phyloP scores from a whole-genome alignment of 192 early-diverging fungal genomes.

The Backusella westeae region DNA sequence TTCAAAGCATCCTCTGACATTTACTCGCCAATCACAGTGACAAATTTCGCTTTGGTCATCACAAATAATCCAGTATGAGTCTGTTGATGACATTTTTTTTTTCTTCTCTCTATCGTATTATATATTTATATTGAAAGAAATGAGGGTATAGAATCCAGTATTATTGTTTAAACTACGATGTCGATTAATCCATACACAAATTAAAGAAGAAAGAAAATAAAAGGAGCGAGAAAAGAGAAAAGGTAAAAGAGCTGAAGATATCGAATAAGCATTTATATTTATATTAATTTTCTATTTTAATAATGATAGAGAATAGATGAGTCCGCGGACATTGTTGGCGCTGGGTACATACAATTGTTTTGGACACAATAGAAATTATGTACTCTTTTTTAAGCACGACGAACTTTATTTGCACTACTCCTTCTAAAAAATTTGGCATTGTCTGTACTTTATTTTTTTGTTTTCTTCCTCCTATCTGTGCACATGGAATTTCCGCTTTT shows the following conservation, averaged over 20 bases:
- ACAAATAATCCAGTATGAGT: constrained; percentile 22
- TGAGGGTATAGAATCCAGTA: background rate
- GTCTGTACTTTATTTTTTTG: background rate
- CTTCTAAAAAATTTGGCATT: background rate
- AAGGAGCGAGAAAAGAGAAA: background rate
- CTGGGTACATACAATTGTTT: background rate
- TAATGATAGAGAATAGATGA: background rate
- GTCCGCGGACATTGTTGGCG: background rate
- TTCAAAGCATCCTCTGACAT: constrained; percentile 10
- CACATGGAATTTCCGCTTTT: background rate
- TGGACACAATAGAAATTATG: constrained; percentile 10
- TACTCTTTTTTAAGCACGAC: background rate
- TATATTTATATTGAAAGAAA: background rate
- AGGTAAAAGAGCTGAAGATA: background rate
- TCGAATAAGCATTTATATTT: background rate
- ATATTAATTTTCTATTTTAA: constrained; percentile 3
- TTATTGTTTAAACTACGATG: background rate
- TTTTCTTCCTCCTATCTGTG: background rate
- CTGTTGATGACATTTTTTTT: background rate
- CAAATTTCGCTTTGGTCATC: constrained; percentile 10
- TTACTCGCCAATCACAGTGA: constrained; percentile 36
- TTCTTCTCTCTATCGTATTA: background rate
- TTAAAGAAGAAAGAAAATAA: background rate
- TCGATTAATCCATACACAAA: constrained; percentile 1
- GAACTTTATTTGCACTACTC: background rate